Base-by-base conservation (phyloP, 1,284 basidiomycete genomes). In the Cryptococcus maquisensis region DNA sequence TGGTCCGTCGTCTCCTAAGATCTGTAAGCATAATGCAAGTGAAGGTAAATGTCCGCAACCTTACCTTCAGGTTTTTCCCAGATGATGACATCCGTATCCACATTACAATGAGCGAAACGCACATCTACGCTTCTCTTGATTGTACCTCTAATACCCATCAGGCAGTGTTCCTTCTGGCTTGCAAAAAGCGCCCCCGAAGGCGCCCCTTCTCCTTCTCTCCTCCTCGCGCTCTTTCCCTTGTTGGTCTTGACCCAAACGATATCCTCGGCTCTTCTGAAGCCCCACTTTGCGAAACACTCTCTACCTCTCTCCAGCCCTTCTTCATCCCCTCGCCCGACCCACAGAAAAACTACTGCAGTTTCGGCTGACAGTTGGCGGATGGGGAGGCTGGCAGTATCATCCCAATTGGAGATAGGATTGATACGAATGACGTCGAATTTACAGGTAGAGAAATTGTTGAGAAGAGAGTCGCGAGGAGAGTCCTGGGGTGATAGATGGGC, bases 131-230 rank as follows among this genome's bases (percentile, higher is more conserved):
- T 93, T 24, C 95, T 82, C 16, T 94, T 84, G 3, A 99, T 95
- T 1, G 95, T 98, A 2, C 95, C 95, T 36, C 90, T 84, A 63
- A 99, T 98, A n/a, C 96, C 96, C 83, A 98, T 97, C 43, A 98
- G 79, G 76, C 94, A 98, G 70, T 98, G 95, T 67, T 97, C 90
- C 70, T 95, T 93, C 49, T 92, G 93, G 37, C 89, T 82, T 8
- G 87, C 90, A 47, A 96, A 81, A 26, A 96, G 16, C 24, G 38
- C 46, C n/a, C 54, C 55, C 10, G 21, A 28, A 12, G 23, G 28
- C 13, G 20, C n/a, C 18, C 46, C 26, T 16, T 52, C 54, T 10
- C 42, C 23, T n/a, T 35, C 53, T 6, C 37, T 41, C 24, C 37
- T 49, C 18, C 5, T 21, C 6, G 18, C 20, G 21, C 15, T 21